Base-by-base conservation (phyloP, 805 yeast species). In the Jamesozyma rosinii region DNA sequence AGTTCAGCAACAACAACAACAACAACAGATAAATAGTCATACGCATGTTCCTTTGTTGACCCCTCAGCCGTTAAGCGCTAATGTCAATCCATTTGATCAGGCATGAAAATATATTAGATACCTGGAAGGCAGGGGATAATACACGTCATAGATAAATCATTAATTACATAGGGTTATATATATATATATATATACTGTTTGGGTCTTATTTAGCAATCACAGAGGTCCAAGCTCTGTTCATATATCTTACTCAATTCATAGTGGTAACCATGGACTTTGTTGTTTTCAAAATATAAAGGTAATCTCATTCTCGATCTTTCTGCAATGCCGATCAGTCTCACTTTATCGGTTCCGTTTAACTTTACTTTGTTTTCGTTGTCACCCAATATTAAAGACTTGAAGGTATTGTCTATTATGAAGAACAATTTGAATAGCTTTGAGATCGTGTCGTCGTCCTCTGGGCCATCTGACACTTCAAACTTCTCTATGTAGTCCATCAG, bases 401-500 rank as follows among this genome's bases (percentile, higher is more conserved):
- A 67, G n/a, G 68, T 61, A 9, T 47, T 48, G 44, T 75, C 79
- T 15, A 75, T 49, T 4, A 64, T 64, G 35, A 61, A 57, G 5
- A 73, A 44, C 5, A 69, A 47, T 29, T 61, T 61, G 32, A 73
- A 60, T 35, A 75, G 46, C 53, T 66, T 54, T 30, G 69, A 37
- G 29, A 68, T 48, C 26, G 66, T 52, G 49, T 49, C 49, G 5
- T 53, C 55, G 6, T 51, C 53, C 3, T 41, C 39, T 5, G 50
- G 37, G 22, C 49, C 40, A 15, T 44, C 30, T 43, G 50, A 32
- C 43, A 68, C 47, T 38, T 67, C 49, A 48, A 66, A 66, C 49
- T 71, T 77, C 13, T 66, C 70, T 8, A 79, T 49, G 50, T 74
- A 82, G 49, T 81, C 89, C 38, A 77, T 70, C 24, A 81, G 54